A percentile compares a stretch with the other conserved stretches of the same genome.
Conservation (phyloP, 345 rosid species). For the Litchi chinensis region DNA sequence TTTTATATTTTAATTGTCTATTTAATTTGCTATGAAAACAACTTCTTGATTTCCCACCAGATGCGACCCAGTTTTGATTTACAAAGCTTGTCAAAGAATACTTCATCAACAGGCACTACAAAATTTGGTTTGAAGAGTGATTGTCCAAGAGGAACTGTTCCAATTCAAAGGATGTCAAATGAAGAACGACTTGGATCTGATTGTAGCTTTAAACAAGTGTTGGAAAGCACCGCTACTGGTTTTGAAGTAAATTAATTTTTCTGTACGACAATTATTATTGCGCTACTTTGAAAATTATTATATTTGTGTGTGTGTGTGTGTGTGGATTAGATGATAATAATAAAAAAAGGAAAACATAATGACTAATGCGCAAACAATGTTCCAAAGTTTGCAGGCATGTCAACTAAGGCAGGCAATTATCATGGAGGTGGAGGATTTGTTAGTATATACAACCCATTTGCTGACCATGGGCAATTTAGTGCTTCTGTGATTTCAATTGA, state of each 20-base stretch:
- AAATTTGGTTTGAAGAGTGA: neutral
- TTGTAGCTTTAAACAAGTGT: neutral
- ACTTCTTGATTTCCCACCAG: no score
- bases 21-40: no score
- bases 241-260: neutral
- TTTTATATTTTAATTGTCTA: no score
- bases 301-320: no score
- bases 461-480: neutral
- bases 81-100: no score
- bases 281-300: neutral
- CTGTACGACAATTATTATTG: no score
- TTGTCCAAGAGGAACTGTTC: conserved; percentile 14
- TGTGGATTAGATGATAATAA: no score
- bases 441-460: neutral
- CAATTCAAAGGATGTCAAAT: conserved; percentile 3
- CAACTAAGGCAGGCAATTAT: neutral
- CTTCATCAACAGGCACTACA: neutral
- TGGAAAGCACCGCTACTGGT: neutral
- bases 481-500: neutral
- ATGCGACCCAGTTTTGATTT: no score
- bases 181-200: neutral
- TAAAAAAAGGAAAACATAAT: neutral
- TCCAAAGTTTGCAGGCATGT: neutral
- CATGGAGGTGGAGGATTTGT: neutral
- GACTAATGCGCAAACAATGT: neutral